Conservation (phyloP, 1,139 yeast genomes). For the Yamadazyma diddensiae region DNA sequence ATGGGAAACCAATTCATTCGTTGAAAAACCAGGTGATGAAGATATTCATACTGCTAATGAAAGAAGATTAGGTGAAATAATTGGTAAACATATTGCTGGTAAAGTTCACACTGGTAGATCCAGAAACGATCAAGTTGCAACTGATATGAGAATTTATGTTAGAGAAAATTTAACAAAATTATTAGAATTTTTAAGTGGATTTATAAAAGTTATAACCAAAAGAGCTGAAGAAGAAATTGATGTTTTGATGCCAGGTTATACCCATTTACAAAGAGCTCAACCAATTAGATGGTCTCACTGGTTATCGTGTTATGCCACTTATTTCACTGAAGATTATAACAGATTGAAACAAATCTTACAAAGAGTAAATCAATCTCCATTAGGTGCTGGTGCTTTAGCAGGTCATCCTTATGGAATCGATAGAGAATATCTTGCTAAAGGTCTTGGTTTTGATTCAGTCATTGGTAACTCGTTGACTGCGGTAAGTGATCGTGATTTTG, state of each 20-base stretch:
- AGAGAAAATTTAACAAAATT: slow-evolving; percentile 69
- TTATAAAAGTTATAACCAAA: slow-evolving; percentile 63
- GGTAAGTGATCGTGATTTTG: slow-evolving; percentile 96
- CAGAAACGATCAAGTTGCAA: slow-evolving; percentile 97
- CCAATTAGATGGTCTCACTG: slow-evolving; percentile 99
- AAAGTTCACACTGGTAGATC: slow-evolving; percentile 98
- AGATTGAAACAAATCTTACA: slow-evolving; percentile 76
- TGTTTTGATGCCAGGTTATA: slow-evolving; percentile 96
- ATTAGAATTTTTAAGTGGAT: slow-evolving; percentile 53
- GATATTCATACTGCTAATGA: slow-evolving; percentile 99
- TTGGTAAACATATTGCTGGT: slow-evolving; percentile 91
- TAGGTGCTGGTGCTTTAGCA: slow-evolving; percentile 97
- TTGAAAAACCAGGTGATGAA: slow-evolving; percentile 89
- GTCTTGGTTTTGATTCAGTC: slow-evolving; percentile 74
- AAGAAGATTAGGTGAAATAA: slow-evolving; percentile 92
- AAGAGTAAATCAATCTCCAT: slow-evolving; percentile 84
- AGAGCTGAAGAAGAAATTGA: slow-evolving; percentile 87
- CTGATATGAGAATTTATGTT: slow-evolving; percentile 94
- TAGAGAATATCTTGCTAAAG: slow-evolving; percentile 79
- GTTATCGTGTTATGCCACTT: slow-evolving; percentile 92
- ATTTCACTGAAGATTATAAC: slow-evolving; percentile 84
- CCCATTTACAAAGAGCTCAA: slow-evolving; percentile 97
- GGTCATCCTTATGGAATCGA: slow-evolving; percentile 99
- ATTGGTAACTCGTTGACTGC: slow-evolving; percentile 95
- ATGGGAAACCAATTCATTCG: slow-evolving; percentile 75